Percentiles rank a stretch among this genome's conserved stretches.
Evolutionary conservation across 139 green algal species (phyloP).

Genomic region (Picochlorum sp.): DNA sequence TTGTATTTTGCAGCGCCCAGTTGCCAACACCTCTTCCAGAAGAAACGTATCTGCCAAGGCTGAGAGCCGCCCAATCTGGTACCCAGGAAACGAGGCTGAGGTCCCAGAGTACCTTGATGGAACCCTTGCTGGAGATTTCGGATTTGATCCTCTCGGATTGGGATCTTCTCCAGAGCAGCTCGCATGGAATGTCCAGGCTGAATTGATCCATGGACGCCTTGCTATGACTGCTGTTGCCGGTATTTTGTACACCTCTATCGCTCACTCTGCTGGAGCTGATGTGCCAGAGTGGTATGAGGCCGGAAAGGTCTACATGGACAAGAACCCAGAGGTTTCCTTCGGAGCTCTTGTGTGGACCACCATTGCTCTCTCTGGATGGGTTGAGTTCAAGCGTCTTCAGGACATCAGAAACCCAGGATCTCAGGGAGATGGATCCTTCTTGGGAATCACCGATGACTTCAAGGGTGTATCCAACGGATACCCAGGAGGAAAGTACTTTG

Average conservation of each 20-base stretch:
- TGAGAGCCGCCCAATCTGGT: slow-evolving; percentile 30
- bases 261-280: slow-evolving; percentile 20
- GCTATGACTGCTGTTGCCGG: slow-evolving; percentile 43
- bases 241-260: slow-evolving; percentile 28
- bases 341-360: slow-evolving; percentile 57
- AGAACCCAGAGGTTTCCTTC: slow-evolving; percentile 53
- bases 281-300: slow-evolving; percentile 67
- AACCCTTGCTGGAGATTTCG: slow-evolving; percentile 25
- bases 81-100: slow-evolving; percentile 25
- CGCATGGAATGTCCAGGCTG: slow-evolving; percentile 46
- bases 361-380: slow-evolving; percentile 62
- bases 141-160: slow-evolving; percentile 93
- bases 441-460: slow-evolving; percentile 73
- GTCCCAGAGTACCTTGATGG: slow-evolving; percentile 35
- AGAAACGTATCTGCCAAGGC: slow-evolving; percentile 5
- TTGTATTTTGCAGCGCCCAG: no score
- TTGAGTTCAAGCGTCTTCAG: slow-evolving; percentile 66
- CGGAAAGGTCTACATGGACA: slow-evolving; percentile 56
- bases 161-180: slow-evolving; percentile 43
- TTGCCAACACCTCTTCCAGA: no score
- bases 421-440: slow-evolving; percentile 76
- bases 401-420: slow-evolving; percentile 78
- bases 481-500: slow-evolving; percentile 59
- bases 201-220: slow-evolving; percentile 39
- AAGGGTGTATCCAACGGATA: slow-evolving; percentile 63